Conservation (phyloP, 225 moss, liverwort and hornwort species). For the Marchantia polymorpha region DNA sequence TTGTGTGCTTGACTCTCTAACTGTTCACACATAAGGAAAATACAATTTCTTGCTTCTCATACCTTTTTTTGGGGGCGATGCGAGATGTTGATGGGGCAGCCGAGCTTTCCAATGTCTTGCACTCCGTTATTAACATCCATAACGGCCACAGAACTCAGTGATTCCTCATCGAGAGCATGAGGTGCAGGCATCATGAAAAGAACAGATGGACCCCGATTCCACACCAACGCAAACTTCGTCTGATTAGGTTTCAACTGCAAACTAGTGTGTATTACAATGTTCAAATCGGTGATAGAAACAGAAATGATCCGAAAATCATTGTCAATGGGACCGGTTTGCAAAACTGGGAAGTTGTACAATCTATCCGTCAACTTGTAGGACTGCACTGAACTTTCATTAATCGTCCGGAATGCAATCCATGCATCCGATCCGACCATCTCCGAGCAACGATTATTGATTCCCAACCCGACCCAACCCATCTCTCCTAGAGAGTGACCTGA, state of each 20-base stretch:
- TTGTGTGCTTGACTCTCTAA: background rate
- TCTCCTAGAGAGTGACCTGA: background rate
- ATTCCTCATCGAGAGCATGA: background rate
- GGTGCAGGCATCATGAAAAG: background rate
- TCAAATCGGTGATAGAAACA: background rate
- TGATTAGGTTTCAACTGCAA: constrained; percentile 14
- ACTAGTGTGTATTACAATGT: constrained; percentile 1
- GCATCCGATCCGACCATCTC: constrained; percentile 15
- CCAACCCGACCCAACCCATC: constrained; percentile 19
- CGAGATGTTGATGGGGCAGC: background rate
- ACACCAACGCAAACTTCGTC: constrained; percentile 4
- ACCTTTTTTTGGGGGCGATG: constrained; percentile 15
- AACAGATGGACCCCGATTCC: constrained; percentile 15
- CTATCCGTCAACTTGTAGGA: constrained; percentile 10
- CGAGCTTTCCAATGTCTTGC: background rate
- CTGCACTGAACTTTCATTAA: background rate
- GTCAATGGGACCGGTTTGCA: background rate
- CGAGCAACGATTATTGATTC: constrained; percentile 6
- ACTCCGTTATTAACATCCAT: background rate
- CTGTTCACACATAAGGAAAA: background rate
- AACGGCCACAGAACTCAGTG: constrained; percentile 3
- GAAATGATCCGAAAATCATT: background rate
- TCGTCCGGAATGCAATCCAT: background rate
- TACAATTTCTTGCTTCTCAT: background rate
- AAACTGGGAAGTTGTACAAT: background rate